phyloP scores from a whole-genome alignment of 2,329 filamentous ascomycete species.

The Cordyceps tenuipes region DNA sequence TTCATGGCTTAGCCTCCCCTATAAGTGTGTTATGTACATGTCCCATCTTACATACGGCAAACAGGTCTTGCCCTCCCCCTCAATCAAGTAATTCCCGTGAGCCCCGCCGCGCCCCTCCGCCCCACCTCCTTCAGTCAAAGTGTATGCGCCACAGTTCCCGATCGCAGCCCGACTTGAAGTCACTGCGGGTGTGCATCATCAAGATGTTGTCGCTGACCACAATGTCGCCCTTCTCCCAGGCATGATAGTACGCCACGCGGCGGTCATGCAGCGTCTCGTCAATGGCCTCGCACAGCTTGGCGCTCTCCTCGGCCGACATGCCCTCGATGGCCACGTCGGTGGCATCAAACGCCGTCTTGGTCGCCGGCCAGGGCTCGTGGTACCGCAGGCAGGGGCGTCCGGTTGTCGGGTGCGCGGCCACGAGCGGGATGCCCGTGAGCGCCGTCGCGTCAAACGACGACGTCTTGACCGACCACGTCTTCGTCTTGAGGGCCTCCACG shows the following conservation, averaged over 20 bases:
- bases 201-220: slow-evolving; percentile 44
- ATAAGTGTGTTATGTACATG: neutral
- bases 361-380: slow-evolving; percentile 45
- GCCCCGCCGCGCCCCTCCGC: neutral
- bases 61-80: neutral
- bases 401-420: slow-evolving; percentile 36
- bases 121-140: slow-evolving; percentile 29
- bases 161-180: slow-evolving; percentile 34
- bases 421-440: slow-evolving; percentile 35
- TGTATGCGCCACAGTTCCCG: slow-evolving; percentile 44
- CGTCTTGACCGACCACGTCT: slow-evolving; percentile 43
- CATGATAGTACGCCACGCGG: slow-evolving; percentile 39
- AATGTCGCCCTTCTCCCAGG: slow-evolving; percentile 48
- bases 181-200: slow-evolving; percentile 41
- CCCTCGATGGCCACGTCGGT: slow-evolving; percentile 36
- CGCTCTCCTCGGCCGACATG: slow-evolving; percentile 22
- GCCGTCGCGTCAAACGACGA: slow-evolving; percentile 36
- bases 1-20: neutral
- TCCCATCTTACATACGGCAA: neutral
- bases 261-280: slow-evolving; percentile 39
- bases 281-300: slow-evolving; percentile 30
- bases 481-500: slow-evolving; percentile 26
- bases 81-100: too few relatives aligned
- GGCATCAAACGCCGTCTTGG: slow-evolving; percentile 42
- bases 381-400: slow-evolving; percentile 42